A percentile compares a stretch with the other conserved stretches of the same genome.
Evolutionary conservation across 1,284 basidiomycete species (phyloP).

Genomic region (Marasmius tenuissimus): DNA sequence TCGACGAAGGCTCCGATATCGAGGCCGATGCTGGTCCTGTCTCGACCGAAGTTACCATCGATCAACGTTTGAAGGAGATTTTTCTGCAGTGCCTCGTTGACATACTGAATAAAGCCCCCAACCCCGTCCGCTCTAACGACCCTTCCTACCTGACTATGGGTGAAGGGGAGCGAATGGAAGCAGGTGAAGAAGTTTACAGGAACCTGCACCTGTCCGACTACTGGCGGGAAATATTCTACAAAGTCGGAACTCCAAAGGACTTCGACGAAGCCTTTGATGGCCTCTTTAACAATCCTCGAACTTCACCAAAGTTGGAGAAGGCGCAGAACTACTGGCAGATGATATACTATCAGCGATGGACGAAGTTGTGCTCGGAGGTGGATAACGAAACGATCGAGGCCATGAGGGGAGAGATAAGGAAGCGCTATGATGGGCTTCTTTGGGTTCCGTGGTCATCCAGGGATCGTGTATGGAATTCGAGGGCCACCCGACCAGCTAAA

Average conservation of each 20-base stretch:
- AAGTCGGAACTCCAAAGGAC: not conserved
- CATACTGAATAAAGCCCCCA: conserved; percentile 18
- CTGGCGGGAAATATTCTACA: conserved; percentile 15
- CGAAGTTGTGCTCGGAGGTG: not conserved
- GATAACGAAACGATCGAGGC: not conserved
- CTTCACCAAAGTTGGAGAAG: not conserved
- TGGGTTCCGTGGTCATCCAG: not conserved
- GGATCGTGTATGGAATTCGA: not conserved
- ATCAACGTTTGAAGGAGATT: conserved; percentile 7
- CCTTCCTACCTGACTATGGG: conserved; percentile 18
- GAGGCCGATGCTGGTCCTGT: conserved; percentile 2
- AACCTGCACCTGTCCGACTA: conserved; percentile 15
- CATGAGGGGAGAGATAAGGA: not conserved
- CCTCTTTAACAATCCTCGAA: conserved; percentile 10
- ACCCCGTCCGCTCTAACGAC: conserved; percentile 4
- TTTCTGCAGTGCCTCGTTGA: conserved; percentile 24
- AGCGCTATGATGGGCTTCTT: not conserved
- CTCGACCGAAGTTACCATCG: not conserved
- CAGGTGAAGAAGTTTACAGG: conserved; percentile 12
- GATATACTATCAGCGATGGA: not conserved
- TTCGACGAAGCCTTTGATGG: conserved; percentile 14
- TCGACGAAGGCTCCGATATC: conserved; percentile 18
- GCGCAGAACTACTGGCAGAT: not conserved
- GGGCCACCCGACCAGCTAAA: not conserved
- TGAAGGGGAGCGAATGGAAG: conserved; percentile 2